These are phyloP conservation scores for Glebionis coronaria DNA, from an alignment of 129 eudicot species.

Conservation along the genomic window DNA sequence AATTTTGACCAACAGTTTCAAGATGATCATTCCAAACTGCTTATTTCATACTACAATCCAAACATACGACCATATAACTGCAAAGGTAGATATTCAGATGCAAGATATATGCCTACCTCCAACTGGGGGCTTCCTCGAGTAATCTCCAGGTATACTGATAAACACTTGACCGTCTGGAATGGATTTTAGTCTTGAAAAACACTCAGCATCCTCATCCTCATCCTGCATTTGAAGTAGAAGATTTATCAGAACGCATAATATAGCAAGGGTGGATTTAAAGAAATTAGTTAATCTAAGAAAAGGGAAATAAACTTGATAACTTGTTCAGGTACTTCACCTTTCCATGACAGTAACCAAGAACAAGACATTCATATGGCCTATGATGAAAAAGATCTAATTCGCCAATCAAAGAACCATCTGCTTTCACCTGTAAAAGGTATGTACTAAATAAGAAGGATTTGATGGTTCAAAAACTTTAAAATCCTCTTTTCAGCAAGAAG, in stretches of 20 bases:
- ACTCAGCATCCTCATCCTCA: constrained; percentile 40
- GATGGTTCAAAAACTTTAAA: background rate
- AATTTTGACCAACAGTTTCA: too few species aligned
- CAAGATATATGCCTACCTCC: constrained; percentile 55
- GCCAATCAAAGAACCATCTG: constrained; percentile 77
- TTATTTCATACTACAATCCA: too few species aligned
- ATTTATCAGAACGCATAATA: background rate
- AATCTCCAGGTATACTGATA: constrained; percentile 87
- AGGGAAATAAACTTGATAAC: background rate
- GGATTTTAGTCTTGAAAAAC: constrained; percentile 28
- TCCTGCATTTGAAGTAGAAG: constrained; percentile 35
- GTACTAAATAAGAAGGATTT: background rate
- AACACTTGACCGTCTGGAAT: constrained; percentile 64
- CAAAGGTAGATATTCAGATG: background rate
- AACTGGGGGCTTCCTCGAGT: constrained; percentile 91
- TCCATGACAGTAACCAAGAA: constrained; percentile 56
- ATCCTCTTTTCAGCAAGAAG: too few species aligned
- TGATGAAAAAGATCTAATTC: constrained; percentile 93
- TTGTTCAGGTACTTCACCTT: constrained; percentile 39
- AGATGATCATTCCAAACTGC: too few species aligned
- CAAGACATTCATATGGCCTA: constrained; percentile 93
- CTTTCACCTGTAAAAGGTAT: constrained; percentile 60
- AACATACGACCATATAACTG: too few species aligned
- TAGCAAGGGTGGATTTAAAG: background rate
- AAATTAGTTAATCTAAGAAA: background rate